Evolutionary conservation across 495 filamentous ascomycete species (phyloP).

Genomic region (Hapsidospora chrysogenum): DNA sequence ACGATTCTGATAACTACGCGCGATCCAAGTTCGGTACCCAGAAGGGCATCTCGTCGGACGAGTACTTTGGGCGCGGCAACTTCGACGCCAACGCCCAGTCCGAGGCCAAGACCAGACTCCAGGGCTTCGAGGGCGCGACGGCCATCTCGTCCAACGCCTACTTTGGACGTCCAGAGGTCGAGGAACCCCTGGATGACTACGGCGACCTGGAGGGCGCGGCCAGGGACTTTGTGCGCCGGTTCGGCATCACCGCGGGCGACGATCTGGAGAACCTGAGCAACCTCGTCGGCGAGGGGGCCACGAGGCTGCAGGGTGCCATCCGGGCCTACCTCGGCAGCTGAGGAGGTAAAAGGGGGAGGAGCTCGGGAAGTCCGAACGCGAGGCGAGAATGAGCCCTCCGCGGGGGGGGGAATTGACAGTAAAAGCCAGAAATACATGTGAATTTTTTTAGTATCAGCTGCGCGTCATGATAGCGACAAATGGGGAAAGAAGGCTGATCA

Average conservation of each 20-base stretch:
- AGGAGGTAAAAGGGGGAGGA: not conserved
- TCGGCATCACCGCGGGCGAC: conserved; percentile 87
- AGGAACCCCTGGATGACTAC: conserved; percentile 53
- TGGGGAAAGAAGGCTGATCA: too few relatives aligned
- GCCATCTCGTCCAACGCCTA: conserved; percentile 91
- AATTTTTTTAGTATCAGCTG: too few relatives aligned
- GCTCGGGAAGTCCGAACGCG: too few relatives aligned
- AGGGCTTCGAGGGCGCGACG: conserved; percentile 83
- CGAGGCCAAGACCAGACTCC: conserved; percentile 73
- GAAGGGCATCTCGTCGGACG: conserved; percentile 94
- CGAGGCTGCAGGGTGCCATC: conserved; percentile 75
- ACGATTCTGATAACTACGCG: conserved; percentile 57
- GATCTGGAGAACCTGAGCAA: conserved; percentile 80
- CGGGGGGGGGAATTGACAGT: too few relatives aligned
- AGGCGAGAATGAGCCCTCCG: too few relatives aligned
- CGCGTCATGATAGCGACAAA: too few relatives aligned
- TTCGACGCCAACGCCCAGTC: conserved; percentile 67
- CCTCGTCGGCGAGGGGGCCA: conserved; percentile 70
- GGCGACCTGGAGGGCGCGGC: conserved; percentile 82
- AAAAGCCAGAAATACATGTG: too few relatives aligned
- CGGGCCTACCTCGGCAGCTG: conserved; percentile 52
- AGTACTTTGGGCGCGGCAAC: conserved; percentile 84
- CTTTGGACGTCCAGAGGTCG: conserved; percentile 74
- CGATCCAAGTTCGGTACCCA: conserved; percentile 69
- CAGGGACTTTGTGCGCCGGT: conserved; percentile 85